Evolutionary conservation across 2,329 filamentous ascomycete genomes (phyloP).

Genomic region (Orbilia ellipsospora): DNA sequence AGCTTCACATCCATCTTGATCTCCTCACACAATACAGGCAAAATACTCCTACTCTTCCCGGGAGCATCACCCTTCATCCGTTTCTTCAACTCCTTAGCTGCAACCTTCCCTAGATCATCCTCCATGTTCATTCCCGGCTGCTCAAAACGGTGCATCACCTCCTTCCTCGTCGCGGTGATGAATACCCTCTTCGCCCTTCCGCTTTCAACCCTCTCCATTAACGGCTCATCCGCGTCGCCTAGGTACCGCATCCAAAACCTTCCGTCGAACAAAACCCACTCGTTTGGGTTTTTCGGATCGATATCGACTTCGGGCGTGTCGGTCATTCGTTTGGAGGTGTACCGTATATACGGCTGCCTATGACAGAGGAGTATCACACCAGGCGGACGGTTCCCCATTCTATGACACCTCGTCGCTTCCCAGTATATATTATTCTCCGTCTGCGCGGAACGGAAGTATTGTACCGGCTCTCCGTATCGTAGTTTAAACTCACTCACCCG

Average conservation of each 20-base stretch:
- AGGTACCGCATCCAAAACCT: slow-evolving; percentile 41
- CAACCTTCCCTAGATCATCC: background rate
- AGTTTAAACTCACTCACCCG: too few species aligned
- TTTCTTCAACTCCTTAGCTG: background rate
- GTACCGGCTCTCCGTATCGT: background rate
- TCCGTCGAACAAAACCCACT: slow-evolving; percentile 32
- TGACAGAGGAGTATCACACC: slow-evolving; percentile 36
- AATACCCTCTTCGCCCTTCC: slow-evolving; percentile 11
- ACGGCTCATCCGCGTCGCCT: slow-evolving; percentile 3
- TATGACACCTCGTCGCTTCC: slow-evolving; percentile 24
- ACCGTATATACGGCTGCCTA: slow-evolving; percentile 34
- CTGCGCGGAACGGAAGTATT: slow-evolving; percentile 7
- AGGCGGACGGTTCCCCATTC: background rate
- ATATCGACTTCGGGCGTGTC: slow-evolving; percentile 28
- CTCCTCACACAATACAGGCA: slow-evolving; percentile 44
- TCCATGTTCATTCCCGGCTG: slow-evolving; percentile 7
- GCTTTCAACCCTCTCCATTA: background rate
- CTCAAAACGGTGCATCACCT: slow-evolving; percentile 27
- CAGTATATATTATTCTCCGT: slow-evolving; percentile 49
- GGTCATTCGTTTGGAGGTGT: background rate
- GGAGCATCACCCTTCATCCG: slow-evolving; percentile 33
- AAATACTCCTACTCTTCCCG: slow-evolving; percentile 39
- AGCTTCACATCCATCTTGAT: slow-evolving; percentile 4
- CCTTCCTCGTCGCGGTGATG: slow-evolving; percentile 41
- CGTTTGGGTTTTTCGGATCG: background rate